These are phyloP conservation scores for Chondrostereum purpureum DNA, from an alignment of 1,284 basidiomycete genomes.

Conservation along the genomic window DNA sequence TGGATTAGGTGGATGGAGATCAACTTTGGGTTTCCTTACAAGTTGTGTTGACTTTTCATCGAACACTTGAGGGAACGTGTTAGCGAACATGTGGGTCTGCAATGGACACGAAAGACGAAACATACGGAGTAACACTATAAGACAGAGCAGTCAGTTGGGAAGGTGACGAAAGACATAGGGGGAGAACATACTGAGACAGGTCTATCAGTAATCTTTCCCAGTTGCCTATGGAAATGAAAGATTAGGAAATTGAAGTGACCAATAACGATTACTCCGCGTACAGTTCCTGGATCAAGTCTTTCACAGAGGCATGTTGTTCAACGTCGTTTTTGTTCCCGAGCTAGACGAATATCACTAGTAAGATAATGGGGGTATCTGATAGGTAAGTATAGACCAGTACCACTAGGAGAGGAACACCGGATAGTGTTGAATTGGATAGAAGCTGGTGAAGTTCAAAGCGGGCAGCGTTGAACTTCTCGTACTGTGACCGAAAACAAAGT, in stretches of 20 bases:
- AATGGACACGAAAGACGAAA: conserved; percentile 7
- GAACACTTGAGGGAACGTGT: conserved; percentile 53
- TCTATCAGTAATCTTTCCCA: conserved; percentile 78
- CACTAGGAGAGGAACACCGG: conserved; percentile 83
- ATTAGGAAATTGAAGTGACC: conserved; percentile 6
- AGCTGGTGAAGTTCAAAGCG: conserved; percentile 88
- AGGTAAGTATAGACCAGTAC: conserved; percentile 36
- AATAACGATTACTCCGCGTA: conserved; percentile 29
- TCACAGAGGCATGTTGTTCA: conserved; percentile 71
- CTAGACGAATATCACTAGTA: conserved; percentile 25
- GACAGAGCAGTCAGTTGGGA: conserved; percentile 10
- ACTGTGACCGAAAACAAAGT: no score
- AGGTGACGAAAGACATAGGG: not conserved
- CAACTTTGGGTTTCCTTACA: conserved; percentile 46
- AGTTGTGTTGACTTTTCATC: conserved; percentile 91
- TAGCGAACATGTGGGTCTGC: conserved; percentile 15
- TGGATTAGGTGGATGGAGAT: not conserved
- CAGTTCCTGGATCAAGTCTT: conserved; percentile 83
- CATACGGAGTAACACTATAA: conserved; percentile 74
- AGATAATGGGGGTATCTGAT: not conserved
- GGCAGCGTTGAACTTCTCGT: conserved; percentile 79
- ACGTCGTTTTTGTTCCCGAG: conserved; percentile 97
- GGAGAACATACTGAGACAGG: conserved; percentile 71
- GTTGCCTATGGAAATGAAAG: conserved; percentile 40
- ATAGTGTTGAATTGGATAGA: conserved; percentile 66